phyloP scores from a whole-genome alignment of 2,329 filamentous ascomycete genomes.

The Tolypocladium sp. region DNA sequence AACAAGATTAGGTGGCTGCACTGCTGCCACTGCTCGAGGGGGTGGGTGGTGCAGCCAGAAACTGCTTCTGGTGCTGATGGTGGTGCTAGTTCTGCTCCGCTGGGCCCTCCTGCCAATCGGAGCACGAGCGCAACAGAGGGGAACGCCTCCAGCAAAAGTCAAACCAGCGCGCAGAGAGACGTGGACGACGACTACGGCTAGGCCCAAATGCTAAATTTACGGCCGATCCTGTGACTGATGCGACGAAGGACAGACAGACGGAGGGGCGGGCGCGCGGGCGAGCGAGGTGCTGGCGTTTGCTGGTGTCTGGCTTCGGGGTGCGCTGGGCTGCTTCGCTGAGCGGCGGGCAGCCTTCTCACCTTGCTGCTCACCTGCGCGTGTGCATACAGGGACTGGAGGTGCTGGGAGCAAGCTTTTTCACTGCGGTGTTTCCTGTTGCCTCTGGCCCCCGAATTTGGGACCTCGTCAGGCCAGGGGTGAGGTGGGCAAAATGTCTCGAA shows the following conservation, averaged over 20 bases:
- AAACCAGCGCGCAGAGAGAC: background rate
- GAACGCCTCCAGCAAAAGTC: constrained; percentile 3
- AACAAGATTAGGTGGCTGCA: background rate
- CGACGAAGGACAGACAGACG: background rate
- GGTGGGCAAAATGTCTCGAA: background rate
- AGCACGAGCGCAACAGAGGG: constrained; percentile 8
- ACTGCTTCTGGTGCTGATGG: background rate
- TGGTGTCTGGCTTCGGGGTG: background rate
- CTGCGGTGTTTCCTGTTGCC: background rate
- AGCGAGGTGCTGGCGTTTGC: background rate
- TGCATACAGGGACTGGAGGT: background rate
- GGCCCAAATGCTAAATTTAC: background rate
- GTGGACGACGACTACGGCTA: background rate
- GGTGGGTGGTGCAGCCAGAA: background rate
- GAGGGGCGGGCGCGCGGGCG: background rate
- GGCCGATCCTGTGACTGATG: background rate
- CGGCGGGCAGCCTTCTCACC: background rate
- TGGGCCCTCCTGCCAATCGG: constrained; percentile 7
- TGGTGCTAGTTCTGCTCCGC: background rate
- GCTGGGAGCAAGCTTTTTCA: background rate
- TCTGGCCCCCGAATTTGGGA: background rate
- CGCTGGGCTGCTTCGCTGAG: too few species aligned
- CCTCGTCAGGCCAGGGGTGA: background rate
- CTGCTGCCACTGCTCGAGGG: background rate
- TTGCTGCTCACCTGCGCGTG: background rate